These are phyloP conservation scores for Rhodosporidiobolus sp. DNA, from an alignment of 768 basidiomycete species.

Conservation along the genomic window DNA sequence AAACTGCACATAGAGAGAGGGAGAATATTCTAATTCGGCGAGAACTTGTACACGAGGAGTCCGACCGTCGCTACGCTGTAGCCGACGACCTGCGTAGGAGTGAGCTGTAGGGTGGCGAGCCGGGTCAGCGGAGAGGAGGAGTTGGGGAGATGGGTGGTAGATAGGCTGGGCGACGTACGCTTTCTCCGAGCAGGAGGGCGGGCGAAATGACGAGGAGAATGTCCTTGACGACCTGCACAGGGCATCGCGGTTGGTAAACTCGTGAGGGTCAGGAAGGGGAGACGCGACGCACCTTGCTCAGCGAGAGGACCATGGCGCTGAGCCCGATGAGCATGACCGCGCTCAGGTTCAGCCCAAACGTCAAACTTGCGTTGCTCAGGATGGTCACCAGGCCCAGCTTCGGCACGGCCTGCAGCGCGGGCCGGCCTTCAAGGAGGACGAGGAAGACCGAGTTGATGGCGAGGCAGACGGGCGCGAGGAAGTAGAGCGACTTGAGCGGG, in stretches of 20 bases:
- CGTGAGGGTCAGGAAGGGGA: constrained; percentile 50
- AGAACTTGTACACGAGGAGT: constrained; percentile 14
- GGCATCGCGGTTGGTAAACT: constrained; percentile 68
- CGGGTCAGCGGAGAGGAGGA: neutral
- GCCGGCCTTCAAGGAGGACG: constrained; percentile 83
- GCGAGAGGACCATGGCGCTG: constrained; percentile 51
- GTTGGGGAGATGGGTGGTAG: constrained; percentile 33
- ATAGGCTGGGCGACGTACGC: constrained; percentile 39
- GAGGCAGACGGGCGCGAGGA: constrained; percentile 85
- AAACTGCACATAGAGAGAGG: too few species aligned
- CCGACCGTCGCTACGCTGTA: constrained; percentile 75
- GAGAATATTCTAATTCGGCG: too few species aligned
- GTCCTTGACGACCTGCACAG: constrained; percentile 56
- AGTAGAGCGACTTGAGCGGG: constrained; percentile 86
- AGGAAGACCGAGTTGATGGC: constrained; percentile 74
- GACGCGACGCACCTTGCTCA: constrained; percentile 11
- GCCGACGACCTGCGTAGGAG: constrained; percentile 68
- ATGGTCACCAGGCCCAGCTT: constrained; percentile 65
- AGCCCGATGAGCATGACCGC: constrained; percentile 79
- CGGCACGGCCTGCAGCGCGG: constrained; percentile 65
- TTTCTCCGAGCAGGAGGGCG: constrained; percentile 71
- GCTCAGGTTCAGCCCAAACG: constrained; percentile 80
- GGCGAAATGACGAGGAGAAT: constrained; percentile 88
- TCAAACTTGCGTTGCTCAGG: constrained; percentile 73
- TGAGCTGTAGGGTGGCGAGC: constrained; percentile 51